Evolutionary conservation across 352 stramenopile species (phyloP).

Genomic region (Phytopythium kandeliae): DNA sequence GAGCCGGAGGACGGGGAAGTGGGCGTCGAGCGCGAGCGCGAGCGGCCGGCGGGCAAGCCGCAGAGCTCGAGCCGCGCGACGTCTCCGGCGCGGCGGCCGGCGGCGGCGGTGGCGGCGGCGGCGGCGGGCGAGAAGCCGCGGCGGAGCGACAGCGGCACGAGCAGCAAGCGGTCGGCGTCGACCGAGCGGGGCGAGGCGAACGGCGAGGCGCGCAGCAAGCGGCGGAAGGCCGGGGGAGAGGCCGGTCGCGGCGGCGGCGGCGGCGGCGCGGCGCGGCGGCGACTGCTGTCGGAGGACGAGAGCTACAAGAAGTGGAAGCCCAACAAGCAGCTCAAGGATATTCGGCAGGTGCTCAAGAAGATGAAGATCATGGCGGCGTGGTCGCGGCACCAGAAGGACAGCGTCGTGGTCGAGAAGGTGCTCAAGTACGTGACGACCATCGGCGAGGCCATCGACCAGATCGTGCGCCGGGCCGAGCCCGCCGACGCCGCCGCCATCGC

Average conservation of each 20-base stretch:
- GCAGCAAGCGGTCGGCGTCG: slow-evolving; percentile 34
- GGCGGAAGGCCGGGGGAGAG: slow-evolving; percentile 12
- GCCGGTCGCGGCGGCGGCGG: slow-evolving; percentile 23
- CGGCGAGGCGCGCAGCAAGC: slow-evolving; percentile 19
- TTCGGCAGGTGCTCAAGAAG: slow-evolving; percentile 81
- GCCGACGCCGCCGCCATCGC: background rate
- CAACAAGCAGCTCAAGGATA: slow-evolving; percentile 64
- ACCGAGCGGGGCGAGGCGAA: slow-evolving; percentile 20
- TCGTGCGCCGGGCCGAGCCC: slow-evolving; percentile 45
- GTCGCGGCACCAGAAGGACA: slow-evolving; percentile 76
- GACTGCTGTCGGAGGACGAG: slow-evolving; percentile 43
- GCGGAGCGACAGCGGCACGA: slow-evolving; percentile 6
- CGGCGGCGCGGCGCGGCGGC: slow-evolving; percentile 4
- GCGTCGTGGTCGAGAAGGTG: slow-evolving; percentile 84
- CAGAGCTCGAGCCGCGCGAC: slow-evolving; percentile 8
- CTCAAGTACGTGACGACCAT: slow-evolving; percentile 85
- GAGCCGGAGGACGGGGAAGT: slow-evolving; percentile 58
- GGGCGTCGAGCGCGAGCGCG: slow-evolving; percentile 8
- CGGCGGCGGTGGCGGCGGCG: too few relatives aligned
- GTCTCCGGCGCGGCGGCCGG: slow-evolving; percentile 15
- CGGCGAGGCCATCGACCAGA: slow-evolving; percentile 69
- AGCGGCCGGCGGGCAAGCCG: slow-evolving; percentile 12
- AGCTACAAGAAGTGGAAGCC: slow-evolving; percentile 78
- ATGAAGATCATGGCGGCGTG: slow-evolving; percentile 82
- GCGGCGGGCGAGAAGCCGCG: slow-evolving; percentile 7